Base-by-base conservation (phyloP, 2,329 filamentous ascomycete species). In the Penicillium sp. region DNA sequence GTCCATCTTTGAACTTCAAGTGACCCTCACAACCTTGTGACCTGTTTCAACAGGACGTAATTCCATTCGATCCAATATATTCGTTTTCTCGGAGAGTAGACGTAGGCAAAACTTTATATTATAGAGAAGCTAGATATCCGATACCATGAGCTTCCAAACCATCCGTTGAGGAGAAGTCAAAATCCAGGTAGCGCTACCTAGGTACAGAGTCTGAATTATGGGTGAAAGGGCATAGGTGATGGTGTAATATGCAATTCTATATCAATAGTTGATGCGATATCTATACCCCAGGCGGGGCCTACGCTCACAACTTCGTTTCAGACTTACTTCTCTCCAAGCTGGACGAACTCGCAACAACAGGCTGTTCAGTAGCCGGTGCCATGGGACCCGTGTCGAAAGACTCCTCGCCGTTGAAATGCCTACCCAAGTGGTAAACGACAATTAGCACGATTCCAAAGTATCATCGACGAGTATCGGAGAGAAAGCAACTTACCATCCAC, bases 401-500 rank as follows among this genome's bases (percentile, higher is more conserved):
- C 67, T 81, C 79, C 52, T 81, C 79, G 1, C 79, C 79, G 63
- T 74, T 74, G 58, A 81, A 81, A 62, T 81, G 78, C 79, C 76
- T 78, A 50, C 1, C 22, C n/a, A 20, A 38, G 55, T 35, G 4
- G 57, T 22, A 20, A 43, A 39, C 6, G 61, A 43, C 61, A 28
- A n/a, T 53, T 51, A 81, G 58, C 59, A 67, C 45, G 20, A 51
- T 39, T 11, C 34, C 14, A 4, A 1, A 4, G 7, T 2, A 35
- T 1, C 3, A 35, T 14, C 14, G 17, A 51, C 49, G 38, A 63
- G 64, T 45, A 48, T 49, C 39, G 66, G 60, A 67, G 60, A 14
- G 67, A 62, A 14, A 63, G 69, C 78, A 59, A 73, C 82, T 77
- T 76, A 95, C 92, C 94, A 98, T 72, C 92, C 92, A 79, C 93